Base-by-base conservation (phyloP, 108 stramenopile genomes). In the Tribonema minus region DNA sequence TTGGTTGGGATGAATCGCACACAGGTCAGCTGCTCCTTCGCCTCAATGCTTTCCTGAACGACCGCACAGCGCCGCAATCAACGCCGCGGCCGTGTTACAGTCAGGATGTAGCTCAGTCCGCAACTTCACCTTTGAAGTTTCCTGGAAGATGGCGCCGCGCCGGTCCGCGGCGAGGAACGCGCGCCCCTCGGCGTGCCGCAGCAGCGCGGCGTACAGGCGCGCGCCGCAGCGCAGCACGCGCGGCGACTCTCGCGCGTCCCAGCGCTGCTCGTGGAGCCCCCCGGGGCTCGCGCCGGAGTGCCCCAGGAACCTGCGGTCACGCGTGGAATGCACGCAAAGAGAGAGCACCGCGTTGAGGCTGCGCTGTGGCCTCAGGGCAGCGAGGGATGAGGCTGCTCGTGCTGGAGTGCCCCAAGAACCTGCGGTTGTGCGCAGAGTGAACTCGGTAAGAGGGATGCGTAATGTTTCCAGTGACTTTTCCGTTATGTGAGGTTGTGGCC, bases 251-350 rank as follows among this genome's bases (percentile, higher is more conserved):
- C n/a, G n/a, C 36, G 64, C 41, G 66, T 75, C 64, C 74, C 74
- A 75, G 2, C 40, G 74, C 46, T 66, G 64, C 12, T 75, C 66
- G 64, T 75, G 74, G 58, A 75, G 74, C 7, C 74, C 74, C 2
- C 74, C 74, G 9, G 64, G 64, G 27, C 62, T 75, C 35, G 1
- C 15, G 6, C 61, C 25, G 61, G 29, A 4, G 12, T 20, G 28
- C 5, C 28, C 6, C 5, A 5, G 29, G 20, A 20, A 6, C 12
- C 26, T n/a, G 20, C 5, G 61, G 40, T 5, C 5, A 41, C 40
- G 12, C 5, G 7, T 41, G 7, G 40, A 41, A 12, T 9, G 40
- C 7, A 71, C 70, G 25, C 15, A 61, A 9, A 68, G n/a, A 59
- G 9, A n/a, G 3, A 15, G 26, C 33, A 71, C n/a, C n/a, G n/a